These are phyloP conservation scores for Leccinum pellstonianum DNA, from an alignment of 768 basidiomycete species.

Conservation along the genomic window DNA sequence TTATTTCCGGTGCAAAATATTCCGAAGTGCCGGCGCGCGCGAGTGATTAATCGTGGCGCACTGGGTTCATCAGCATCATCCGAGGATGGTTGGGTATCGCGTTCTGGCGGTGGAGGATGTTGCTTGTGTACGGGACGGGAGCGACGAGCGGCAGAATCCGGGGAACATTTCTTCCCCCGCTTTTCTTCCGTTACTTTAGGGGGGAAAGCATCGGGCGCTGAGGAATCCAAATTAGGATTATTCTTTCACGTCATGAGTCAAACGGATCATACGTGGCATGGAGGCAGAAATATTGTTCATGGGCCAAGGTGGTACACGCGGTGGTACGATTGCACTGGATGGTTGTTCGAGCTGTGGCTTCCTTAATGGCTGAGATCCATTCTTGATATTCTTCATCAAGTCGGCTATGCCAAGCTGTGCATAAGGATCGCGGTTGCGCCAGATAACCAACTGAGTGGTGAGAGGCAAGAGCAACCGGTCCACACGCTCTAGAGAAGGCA, in stretches of 20 bases:
- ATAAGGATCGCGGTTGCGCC: conserved; percentile 29
- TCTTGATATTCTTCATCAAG: conserved; percentile 21
- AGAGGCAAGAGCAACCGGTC: conserved; percentile 35
- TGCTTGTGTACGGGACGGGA: conserved; percentile 30
- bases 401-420: conserved; percentile 37
- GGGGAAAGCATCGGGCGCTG: conserved; percentile 41
- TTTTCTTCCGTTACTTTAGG: conserved; percentile 17
- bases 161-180: conserved; percentile 14
- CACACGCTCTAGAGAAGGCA: conserved; percentile 28
- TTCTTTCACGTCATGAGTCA: neutral
- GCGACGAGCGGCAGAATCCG: conserved; percentile 11
- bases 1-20: conserved; percentile 39
- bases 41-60: conserved; percentile 14
- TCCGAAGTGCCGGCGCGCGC: conserved; percentile 31
- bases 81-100: conserved; percentile 2
- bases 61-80: conserved; percentile 10
- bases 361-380: conserved; percentile 15
- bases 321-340: conserved; percentile 10
- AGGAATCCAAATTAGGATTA: conserved; percentile 13
- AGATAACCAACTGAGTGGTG: conserved; percentile 30
- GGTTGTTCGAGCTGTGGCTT: conserved; percentile 19
- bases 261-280: conserved; percentile 39
- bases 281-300: conserved; percentile 23
- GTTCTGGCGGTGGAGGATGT: conserved; percentile 16
- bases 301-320: conserved; percentile 26